Percentiles rank a stretch among this genome's conserved stretches.
Evolutionary conservation across 1,284 basidiomycete genomes (phyloP).

Genomic region (Wolfiporia cocos): DNA sequence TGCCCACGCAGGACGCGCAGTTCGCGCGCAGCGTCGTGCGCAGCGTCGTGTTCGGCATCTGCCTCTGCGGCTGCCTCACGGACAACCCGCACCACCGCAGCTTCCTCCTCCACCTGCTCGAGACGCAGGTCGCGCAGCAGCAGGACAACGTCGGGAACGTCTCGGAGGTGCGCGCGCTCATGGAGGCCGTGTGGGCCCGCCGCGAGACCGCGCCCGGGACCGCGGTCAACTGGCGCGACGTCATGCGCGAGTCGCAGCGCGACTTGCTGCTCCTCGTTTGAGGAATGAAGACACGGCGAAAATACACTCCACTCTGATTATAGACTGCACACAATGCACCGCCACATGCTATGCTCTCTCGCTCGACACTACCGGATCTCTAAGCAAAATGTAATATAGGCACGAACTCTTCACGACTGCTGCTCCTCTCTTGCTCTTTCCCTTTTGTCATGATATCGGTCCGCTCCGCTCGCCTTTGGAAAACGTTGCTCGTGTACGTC

Average conservation of each 20-base stretch:
- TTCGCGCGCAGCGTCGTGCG: conserved; percentile 55
- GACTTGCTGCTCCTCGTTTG: conserved; percentile 57
- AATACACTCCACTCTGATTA: too few species aligned
- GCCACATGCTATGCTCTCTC: too few species aligned
- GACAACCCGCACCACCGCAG: conserved; percentile 38
- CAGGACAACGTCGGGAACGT: conserved; percentile 57
- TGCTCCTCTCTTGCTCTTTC: background rate
- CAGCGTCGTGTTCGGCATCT: conserved; percentile 73
- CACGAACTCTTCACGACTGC: background rate
- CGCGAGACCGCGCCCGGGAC: conserved; percentile 20
- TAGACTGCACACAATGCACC: too few species aligned
- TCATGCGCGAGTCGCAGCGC: conserved; percentile 37
- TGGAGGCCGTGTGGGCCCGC: conserved; percentile 54
- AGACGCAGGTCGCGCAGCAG: conserved; percentile 43
- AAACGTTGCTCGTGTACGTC: background rate
- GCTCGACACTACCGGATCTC: too few species aligned
- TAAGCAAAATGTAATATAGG: too few species aligned
- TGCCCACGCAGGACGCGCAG: conserved; percentile 33
- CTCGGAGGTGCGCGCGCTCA: conserved; percentile 44
- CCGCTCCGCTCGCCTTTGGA: background rate
- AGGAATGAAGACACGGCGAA: background rate
- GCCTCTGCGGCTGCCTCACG: conserved; percentile 65
- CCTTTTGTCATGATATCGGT: background rate
- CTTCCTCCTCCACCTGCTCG: conserved; percentile 42
- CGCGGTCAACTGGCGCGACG: conserved; percentile 55